Percentiles rank a stretch among this genome's conserved stretches.
Conservation (phyloP, 495 filamentous ascomycete genomes). For the Aspergillus wentii region DNA sequence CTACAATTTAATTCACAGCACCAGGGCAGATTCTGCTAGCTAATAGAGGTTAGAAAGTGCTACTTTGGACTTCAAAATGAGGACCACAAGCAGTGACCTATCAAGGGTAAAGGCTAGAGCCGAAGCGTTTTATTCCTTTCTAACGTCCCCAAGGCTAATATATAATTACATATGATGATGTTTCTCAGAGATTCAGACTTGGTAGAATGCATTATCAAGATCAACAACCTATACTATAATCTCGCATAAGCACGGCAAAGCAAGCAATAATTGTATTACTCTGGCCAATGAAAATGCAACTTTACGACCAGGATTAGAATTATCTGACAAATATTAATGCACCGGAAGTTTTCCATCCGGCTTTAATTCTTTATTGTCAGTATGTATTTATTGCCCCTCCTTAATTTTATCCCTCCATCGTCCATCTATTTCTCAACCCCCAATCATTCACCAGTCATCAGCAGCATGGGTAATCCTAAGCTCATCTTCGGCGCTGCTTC, state of each 20-base stretch:
- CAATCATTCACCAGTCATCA: background rate
- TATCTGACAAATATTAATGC: background rate
- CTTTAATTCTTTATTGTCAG: background rate
- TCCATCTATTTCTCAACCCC: background rate
- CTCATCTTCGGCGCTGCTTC: constrained; percentile 30
- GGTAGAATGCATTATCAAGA: constrained; percentile 1
- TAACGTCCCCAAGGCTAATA: too few relatives aligned
- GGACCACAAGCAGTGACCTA: too few relatives aligned
- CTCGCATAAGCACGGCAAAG: constrained; percentile 1
- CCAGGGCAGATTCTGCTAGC: too few relatives aligned
- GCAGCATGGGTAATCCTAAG: constrained; percentile 11
- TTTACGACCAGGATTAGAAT: background rate
- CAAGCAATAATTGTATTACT: background rate
- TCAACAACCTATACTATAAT: background rate
- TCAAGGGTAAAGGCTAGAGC: too few relatives aligned
- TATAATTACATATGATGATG: too few relatives aligned
- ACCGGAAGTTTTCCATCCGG: background rate
- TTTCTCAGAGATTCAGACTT: too few relatives aligned
- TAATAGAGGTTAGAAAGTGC: too few relatives aligned
- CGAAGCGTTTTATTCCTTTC: too few relatives aligned
- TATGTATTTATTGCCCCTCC: constrained; percentile 2
- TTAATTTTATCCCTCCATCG: background rate
- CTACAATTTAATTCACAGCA: too few relatives aligned
- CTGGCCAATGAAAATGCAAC: background rate
- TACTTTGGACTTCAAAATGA: too few relatives aligned